Base-by-base conservation (phyloP, 257 asterid genomes). In the Anisodus acutangulus region DNA sequence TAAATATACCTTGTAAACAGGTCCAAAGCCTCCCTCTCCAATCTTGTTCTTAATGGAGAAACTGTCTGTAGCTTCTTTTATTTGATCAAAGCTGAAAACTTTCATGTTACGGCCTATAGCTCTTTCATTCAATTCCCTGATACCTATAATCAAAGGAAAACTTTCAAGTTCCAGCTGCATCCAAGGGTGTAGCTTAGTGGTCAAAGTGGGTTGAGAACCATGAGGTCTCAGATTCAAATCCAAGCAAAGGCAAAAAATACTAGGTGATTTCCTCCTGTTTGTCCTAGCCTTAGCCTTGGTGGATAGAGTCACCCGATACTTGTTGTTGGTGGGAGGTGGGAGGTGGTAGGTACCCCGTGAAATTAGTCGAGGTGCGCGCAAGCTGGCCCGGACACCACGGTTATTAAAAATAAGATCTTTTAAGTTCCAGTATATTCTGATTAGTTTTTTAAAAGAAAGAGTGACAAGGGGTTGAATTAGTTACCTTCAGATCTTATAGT, bases 11-110 rank as follows among this genome's bases (percentile, higher is more conserved):
- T 87, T 89, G 64, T 87, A 89, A 26, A 89, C 90, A 62, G 90
- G 90, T 37, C 90, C 91, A 82, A 19, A 89, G 0, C 91, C 91
- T 70, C 91, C 91, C 84, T 86, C 85, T 1, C 90, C 91, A 1
- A 86, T 72, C 85, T 84, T 87, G 68, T 86, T 87, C 51, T 84
- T 82, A 35, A 57, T 10, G 41, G 89, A 80, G 62, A 89, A 89
- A 19, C 80, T 83, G 49, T 83, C 74, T 12, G 90, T 89, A 49
- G 89, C 88, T 64, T 81, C 88, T 83, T 72, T 51, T 80, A 86
- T 53, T 17, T 82, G 51, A 66, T 58, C 57, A 76, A 86, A 86
- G 45, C 60, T 84, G 82, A 87, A 88, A 49, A 16, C 74, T 67
- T 84, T 87, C 26, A 85, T 81, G 43, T 74, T 66, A n/a, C 72